Conservation (phyloP, 306 rosid genomes). For the Fagus crenata region DNA sequence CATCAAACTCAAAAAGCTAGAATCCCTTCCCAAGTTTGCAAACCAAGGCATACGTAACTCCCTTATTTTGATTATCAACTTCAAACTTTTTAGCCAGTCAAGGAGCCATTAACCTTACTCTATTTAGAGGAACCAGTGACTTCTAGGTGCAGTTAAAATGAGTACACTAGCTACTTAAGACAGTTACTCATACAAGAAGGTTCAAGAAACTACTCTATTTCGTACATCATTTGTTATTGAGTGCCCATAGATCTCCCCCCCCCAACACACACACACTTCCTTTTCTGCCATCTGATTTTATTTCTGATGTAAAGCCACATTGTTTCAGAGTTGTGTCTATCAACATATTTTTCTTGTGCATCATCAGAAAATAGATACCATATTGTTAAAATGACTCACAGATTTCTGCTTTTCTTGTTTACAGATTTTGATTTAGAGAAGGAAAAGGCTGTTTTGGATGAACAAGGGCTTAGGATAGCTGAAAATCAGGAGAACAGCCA, state of each 20-base stretch:
- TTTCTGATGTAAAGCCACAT: not conserved
- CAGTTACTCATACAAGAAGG: not conserved
- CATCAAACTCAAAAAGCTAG: too few species aligned
- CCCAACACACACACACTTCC: not conserved
- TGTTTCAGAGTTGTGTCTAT: not conserved
- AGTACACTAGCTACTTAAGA: not conserved
- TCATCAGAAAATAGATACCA: not conserved
- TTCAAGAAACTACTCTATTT: not conserved
- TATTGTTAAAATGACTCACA: constrained; percentile 4
- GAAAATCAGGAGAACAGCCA: constrained; percentile 98
- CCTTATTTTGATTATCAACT: too few species aligned
- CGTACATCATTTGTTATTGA: not conserved
- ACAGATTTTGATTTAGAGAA: constrained; percentile 95
- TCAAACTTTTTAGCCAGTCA: too few species aligned
- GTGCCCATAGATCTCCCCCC: not conserved
- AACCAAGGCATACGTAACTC: too few species aligned
- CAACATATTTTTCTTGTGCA: not conserved
- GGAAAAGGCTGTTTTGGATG: constrained; percentile 83
- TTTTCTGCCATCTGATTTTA: not conserved
- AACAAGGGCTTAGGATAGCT: constrained; percentile 90
- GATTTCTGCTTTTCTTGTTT: constrained; percentile 3
- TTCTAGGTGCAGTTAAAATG: not conserved
- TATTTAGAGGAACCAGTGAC: too few species aligned
- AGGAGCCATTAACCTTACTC: too few species aligned
- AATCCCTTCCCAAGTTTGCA: too few species aligned